Evolutionary conservation across 306 rosid species (phyloP).

Genomic region (Vigna trinervia): DNA sequence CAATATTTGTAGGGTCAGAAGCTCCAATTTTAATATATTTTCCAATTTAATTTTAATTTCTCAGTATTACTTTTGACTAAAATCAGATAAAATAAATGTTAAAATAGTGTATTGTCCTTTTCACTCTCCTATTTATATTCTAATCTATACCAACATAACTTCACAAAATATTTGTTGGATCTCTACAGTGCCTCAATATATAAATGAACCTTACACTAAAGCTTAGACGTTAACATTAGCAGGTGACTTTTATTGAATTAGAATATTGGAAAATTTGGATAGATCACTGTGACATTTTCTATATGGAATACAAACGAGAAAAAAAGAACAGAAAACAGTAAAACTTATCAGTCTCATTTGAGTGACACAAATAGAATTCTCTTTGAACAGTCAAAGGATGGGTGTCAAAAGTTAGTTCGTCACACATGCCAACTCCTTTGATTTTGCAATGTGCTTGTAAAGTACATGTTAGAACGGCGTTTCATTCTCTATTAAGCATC

Average conservation of each 20-base stretch:
- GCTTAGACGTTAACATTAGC: not conserved
- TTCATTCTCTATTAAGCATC: slow-evolving; percentile 16
- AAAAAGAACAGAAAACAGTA: not conserved
- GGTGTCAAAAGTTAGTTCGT: slow-evolving; percentile 5
- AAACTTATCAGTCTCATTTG: not conserved
- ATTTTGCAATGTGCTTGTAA: not conserved
- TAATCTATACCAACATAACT: slow-evolving; percentile 4
- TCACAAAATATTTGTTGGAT: slow-evolving; percentile 10
- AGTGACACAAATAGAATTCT: not conserved
- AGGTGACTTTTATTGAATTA: not conserved
- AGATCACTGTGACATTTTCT: not conserved
- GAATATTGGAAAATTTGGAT: not conserved
- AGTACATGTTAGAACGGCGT: not conserved
- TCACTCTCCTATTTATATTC: not conserved
- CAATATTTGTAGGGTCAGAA: not conserved
- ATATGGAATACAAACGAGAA: not conserved
- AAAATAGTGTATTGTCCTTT: not conserved
- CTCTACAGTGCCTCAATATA: slow-evolving; percentile 8
- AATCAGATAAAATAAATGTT: not conserved
- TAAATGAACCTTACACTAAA: slow-evolving; percentile 21
- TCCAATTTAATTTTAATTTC: slow-evolving; percentile 3
- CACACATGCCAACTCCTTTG: not conserved
- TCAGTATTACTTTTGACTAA: not conserved
- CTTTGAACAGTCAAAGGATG: not conserved
- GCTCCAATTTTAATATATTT: slow-evolving; percentile 17